A percentile compares a stretch with the other conserved stretches of the same genome.
phyloP scores from a whole-genome alignment of 2,329 filamentous ascomycete species.

The Fusarium floridanum region DNA sequence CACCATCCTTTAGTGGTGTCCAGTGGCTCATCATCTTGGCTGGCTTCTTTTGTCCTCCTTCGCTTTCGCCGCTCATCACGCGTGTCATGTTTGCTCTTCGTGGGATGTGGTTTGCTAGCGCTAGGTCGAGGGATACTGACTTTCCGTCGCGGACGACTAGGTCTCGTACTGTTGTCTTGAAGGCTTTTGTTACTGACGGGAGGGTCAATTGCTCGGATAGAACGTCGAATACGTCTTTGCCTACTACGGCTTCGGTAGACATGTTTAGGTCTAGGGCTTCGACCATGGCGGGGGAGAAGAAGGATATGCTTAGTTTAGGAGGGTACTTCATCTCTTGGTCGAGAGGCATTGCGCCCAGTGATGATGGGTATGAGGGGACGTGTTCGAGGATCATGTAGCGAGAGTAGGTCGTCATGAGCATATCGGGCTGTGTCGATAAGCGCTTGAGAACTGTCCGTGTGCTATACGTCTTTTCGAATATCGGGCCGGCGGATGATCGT shows the following conservation, averaged over 20 bases:
- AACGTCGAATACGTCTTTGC: constrained; percentile 68
- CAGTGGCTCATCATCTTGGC: constrained; percentile 48
- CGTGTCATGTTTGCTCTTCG: constrained; percentile 42
- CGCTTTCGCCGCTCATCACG: constrained; percentile 27
- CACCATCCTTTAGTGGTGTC: constrained; percentile 44
- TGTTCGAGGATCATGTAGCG: constrained; percentile 51
- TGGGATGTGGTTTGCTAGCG: constrained; percentile 46
- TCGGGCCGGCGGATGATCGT: constrained; percentile 39
- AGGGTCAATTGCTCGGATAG: constrained; percentile 62
- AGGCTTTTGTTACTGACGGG: constrained; percentile 57
- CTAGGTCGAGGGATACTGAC: constrained; percentile 50
- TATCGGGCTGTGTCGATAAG: constrained; percentile 35
- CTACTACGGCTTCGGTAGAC: constrained; percentile 53
- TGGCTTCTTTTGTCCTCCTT: constrained; percentile 35
- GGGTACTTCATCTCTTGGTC: constrained; percentile 47
- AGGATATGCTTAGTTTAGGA: constrained; percentile 57
- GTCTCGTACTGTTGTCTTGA: constrained; percentile 60
- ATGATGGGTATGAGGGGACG: constrained; percentile 41
- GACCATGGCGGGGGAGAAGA: constrained; percentile 61
- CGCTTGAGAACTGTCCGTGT: constrained; percentile 44
- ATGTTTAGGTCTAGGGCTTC: constrained; percentile 60
- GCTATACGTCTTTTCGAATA: constrained; percentile 44
- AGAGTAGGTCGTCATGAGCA: constrained; percentile 46
- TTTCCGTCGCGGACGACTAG: constrained; percentile 52
- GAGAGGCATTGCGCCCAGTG: constrained; percentile 42